Evolutionary conservation across 345 rosid species (phyloP).

Genomic region (Bretschneidera sinensis): DNA sequence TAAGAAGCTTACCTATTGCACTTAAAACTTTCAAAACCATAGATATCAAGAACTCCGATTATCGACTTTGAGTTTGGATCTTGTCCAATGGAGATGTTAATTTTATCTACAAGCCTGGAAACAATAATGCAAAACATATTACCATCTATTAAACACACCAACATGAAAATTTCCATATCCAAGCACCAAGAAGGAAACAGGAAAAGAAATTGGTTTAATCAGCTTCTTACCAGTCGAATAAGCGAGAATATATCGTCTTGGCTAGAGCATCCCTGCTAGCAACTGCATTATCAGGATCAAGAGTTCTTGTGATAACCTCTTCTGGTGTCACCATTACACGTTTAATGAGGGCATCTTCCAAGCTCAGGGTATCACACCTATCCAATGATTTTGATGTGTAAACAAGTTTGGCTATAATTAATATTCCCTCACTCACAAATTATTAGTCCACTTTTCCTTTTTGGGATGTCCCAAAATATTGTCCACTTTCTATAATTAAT

Average conservation of each 20-base stretch:
- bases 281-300: slow-evolving; percentile 68
- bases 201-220: slow-evolving; percentile 15
- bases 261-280: slow-evolving; percentile 87
- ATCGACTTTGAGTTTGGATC: slow-evolving; percentile 74
- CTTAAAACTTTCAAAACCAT: slow-evolving; percentile 93
- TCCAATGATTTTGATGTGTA: slow-evolving; percentile 18
- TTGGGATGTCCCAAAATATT: no score
- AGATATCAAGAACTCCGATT: slow-evolving; percentile 93
- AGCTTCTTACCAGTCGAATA: slow-evolving; percentile 75
- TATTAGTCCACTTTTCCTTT: no score
- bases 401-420: not conserved
- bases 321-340: slow-evolving; percentile 96
- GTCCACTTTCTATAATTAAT: no score
- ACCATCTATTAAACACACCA: slow-evolving; percentile 4
- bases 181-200: slow-evolving; percentile 6
- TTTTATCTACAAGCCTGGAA: slow-evolving; percentile 86
- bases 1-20: slow-evolving; percentile 56
- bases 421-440: no score
- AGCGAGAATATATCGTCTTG: slow-evolving; percentile 77
- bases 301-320: slow-evolving; percentile 78
- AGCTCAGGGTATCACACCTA: slow-evolving; percentile 75
- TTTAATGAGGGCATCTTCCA: slow-evolving; percentile 86
- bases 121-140: slow-evolving; percentile 9
- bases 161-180: slow-evolving; percentile 2
- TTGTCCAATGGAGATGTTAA: slow-evolving; percentile 84